Conservation (phyloP, 208 protist species). For the Acanthamoeba castellanii region DNA sequence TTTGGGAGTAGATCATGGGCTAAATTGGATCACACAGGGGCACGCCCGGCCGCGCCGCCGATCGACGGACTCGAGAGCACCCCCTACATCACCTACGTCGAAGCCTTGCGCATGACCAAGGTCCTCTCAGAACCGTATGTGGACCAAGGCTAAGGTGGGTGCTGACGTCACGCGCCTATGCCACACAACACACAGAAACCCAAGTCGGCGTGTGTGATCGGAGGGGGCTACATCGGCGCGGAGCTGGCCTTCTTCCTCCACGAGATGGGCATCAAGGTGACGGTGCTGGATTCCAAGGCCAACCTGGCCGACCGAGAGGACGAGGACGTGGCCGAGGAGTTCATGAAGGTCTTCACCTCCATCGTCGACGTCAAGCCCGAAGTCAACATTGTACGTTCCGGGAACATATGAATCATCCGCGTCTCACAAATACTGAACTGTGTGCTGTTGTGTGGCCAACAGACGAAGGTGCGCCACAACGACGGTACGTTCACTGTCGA, state of each 20-base stretch:
- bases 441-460: background rate
- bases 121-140: background rate
- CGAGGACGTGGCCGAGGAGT: conserved; percentile 73
- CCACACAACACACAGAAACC: too few relatives aligned
- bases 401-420: background rate
- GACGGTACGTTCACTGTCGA: background rate
- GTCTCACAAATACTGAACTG: background rate
- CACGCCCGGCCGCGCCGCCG: conserved; percentile 32
- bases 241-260: conserved; percentile 78
- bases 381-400: background rate
- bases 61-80: conserved; percentile 73
- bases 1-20: too few relatives aligned
- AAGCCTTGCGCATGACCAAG: conserved; percentile 74
- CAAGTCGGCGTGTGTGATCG: conserved; percentile 66
- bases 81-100: conserved; percentile 79
- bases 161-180: too few relatives aligned
- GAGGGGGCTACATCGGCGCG: conserved; percentile 76
- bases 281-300: conserved; percentile 50
- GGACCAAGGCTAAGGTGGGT: background rate
- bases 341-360: conserved; percentile 49
- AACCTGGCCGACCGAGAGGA: conserved; percentile 65
- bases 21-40: background rate
- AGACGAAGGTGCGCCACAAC: conserved; percentile 37
- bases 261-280: conserved; percentile 48
- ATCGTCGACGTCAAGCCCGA: background rate